These are phyloP conservation scores for Termitomyces sp. DNA, from an alignment of 768 basidiomycete genomes.

Conservation along the genomic window DNA sequence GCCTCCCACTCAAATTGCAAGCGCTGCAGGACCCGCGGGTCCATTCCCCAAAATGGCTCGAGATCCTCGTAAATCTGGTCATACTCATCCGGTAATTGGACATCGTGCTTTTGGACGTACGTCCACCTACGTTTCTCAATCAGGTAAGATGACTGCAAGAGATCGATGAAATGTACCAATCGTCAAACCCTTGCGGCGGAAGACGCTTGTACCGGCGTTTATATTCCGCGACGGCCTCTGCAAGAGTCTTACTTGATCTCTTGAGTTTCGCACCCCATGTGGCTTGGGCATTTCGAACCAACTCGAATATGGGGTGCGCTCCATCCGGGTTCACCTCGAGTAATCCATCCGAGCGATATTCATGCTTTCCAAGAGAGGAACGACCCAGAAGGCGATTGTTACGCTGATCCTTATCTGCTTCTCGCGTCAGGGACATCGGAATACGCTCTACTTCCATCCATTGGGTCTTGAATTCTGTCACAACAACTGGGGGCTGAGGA, in stretches of 20 bases:
- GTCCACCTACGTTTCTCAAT: constrained; percentile 27
- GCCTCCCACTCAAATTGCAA: constrained; percentile 31
- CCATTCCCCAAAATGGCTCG: constrained; percentile 75
- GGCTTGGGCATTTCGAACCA: constrained; percentile 66
- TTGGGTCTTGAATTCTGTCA: neutral
- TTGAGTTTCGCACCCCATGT: constrained; percentile 56
- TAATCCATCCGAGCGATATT: constrained; percentile 32
- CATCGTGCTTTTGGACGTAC: constrained; percentile 52
- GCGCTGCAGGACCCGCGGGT: constrained; percentile 28
- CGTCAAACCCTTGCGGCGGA: constrained; percentile 82
- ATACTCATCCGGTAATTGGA: constrained; percentile 82
- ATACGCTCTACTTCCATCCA: neutral
- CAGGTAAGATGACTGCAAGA: neutral
- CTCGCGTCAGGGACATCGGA: no score
- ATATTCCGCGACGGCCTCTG: constrained; percentile 75
- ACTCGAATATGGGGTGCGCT: constrained; percentile 70
- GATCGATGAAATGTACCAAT: neutral
- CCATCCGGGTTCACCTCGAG: constrained; percentile 33
- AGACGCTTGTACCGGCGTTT: constrained; percentile 60
- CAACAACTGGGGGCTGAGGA: neutral
- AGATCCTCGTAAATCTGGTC: constrained; percentile 68
- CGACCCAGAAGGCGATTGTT: no score
- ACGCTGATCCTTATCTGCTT: neutral
- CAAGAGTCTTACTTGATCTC: constrained; percentile 69
- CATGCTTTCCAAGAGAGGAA: constrained; percentile 20